Evolutionary conservation across 225 moss, liverwort and hornwort genomes (phyloP).

Genomic region (Pleurozium schreberi): DNA sequence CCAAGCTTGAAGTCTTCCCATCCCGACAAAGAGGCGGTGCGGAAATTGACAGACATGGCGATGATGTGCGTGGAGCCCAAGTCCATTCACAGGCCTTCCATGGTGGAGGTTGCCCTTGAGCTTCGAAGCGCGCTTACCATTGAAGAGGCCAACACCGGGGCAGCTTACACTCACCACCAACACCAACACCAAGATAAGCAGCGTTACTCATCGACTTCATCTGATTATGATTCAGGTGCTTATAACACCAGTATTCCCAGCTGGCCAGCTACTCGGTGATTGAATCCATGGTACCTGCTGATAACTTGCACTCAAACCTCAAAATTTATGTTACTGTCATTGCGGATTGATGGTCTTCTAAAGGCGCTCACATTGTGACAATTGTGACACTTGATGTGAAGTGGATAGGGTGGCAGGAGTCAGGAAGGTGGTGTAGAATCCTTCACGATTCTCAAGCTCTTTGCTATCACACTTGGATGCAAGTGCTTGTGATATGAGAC

Average conservation of each 20-base stretch:
- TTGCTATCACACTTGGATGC: neutral
- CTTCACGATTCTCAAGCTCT: neutral
- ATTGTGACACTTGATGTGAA: neutral
- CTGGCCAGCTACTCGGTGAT: neutral
- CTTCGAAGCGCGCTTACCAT: neutral
- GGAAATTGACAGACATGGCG: neutral
- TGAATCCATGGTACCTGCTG: too few species aligned
- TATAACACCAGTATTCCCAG: neutral
- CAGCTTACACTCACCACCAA: neutral
- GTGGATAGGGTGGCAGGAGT: neutral
- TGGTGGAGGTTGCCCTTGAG: neutral
- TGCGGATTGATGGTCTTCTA: too few species aligned
- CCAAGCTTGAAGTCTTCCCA: neutral
- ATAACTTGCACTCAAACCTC: neutral
- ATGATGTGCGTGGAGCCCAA: slow-evolving; percentile 1
- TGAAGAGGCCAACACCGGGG: neutral
- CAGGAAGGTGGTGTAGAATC: too few species aligned
- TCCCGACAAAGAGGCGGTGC: neutral
- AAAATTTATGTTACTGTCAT: too few species aligned
- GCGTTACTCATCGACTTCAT: neutral
- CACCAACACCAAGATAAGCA: neutral
- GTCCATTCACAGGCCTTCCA: neutral
- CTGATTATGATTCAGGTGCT: neutral
- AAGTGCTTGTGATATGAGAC: neutral
- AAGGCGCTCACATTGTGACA: neutral